Evolutionary conservation across 2,329 filamentous ascomycete species (phyloP), one percentile per base, ranked within the genome.

Genomic region (Stemphylium beticola): DNA sequence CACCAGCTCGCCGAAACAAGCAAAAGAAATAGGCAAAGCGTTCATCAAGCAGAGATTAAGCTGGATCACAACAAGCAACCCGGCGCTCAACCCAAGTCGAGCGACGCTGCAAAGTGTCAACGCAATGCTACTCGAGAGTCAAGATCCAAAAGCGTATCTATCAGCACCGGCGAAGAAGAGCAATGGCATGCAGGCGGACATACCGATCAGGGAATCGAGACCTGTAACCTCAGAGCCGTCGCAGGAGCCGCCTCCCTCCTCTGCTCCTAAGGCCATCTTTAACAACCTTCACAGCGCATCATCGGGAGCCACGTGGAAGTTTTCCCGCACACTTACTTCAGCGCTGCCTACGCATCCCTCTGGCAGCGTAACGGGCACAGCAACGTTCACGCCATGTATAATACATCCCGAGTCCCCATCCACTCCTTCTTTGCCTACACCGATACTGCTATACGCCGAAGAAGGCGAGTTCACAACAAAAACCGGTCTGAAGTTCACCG

Each of bases 91-190:
- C 70, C 93, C 93, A 0, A 93, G 88, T 58, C 82, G 95, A 32
- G 83, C 90, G 18, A 97, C 93, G 0, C 78, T 98, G 33, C 93
- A 97, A 75, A 93, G 91, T 63, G 89, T 98, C 4, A 97, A 98
- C 75, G 90, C 90, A 50, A 96, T 91, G 67, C 77, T 98, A 46
- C 93, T 98, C 86, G 12, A 57, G 36, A 53, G 37, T 11, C 38
- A 52, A 9, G 42, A 57, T 14, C 49, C 39, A 31, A 57, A 51
- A 54, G 39, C 47, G 8, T 9, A 6, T n/a, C 18, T 24, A 2
- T 10, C 4, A 4, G 29, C 34, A 18, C 26, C n/a, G 8, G 17
- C 39, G 47, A 38, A 17, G 9, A 50, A 17, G 3, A 17, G 3
- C 15, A 39, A 34, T 22, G 14, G n/a, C 14, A 24, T 14, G 1